A percentile compares a stretch with the other conserved stretches of the same genome.
Conservation (phyloP, 495 filamentous ascomycete genomes). For the Clavariopsis aquatica region DNA sequence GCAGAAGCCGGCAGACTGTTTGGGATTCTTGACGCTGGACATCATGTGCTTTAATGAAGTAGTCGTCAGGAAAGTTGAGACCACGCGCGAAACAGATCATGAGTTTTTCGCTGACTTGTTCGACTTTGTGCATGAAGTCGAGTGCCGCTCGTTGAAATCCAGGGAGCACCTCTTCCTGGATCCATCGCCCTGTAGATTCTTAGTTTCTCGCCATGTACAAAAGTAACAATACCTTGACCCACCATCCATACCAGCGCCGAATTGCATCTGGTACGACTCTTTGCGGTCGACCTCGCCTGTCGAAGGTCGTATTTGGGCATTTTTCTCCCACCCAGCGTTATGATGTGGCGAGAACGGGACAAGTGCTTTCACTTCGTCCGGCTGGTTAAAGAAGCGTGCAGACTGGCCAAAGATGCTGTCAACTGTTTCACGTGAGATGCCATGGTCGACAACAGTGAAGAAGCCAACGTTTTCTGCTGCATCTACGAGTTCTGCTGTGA, state of each 20-base stretch:
- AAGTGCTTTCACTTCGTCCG: slow-evolving; percentile 53
- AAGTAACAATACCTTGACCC: no score
- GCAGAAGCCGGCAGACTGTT: no score
- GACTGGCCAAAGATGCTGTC: slow-evolving; percentile 56
- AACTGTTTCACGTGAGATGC: slow-evolving; percentile 53
- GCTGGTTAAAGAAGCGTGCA: slow-evolving; percentile 58
- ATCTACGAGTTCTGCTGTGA: slow-evolving; percentile 55
- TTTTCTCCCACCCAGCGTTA: slow-evolving; percentile 67
- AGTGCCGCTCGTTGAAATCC: slow-evolving; percentile 51
- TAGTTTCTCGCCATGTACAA: no score
- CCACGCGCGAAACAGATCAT: slow-evolving; percentile 63
- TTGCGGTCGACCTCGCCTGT: slow-evolving; percentile 64
- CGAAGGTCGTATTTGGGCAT: slow-evolving; percentile 60
- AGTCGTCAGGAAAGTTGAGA: slow-evolving; percentile 57
- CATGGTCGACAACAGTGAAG: slow-evolving; percentile 62
- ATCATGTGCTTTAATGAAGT: slow-evolving; percentile 60
- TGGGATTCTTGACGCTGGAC: no score
- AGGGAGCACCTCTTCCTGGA: slow-evolving; percentile 51
- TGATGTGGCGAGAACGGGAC: slow-evolving; percentile 54
- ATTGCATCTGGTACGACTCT: slow-evolving; percentile 65
- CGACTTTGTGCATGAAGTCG: slow-evolving; percentile 57
- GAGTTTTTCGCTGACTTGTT: slow-evolving; percentile 56
- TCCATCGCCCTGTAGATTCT: no score
- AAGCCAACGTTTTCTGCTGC: slow-evolving; percentile 66
- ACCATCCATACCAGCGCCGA: no score